Base-by-base conservation (phyloP, 768 basidiomycete species). In the Rhizopogon vinicolor region DNA sequence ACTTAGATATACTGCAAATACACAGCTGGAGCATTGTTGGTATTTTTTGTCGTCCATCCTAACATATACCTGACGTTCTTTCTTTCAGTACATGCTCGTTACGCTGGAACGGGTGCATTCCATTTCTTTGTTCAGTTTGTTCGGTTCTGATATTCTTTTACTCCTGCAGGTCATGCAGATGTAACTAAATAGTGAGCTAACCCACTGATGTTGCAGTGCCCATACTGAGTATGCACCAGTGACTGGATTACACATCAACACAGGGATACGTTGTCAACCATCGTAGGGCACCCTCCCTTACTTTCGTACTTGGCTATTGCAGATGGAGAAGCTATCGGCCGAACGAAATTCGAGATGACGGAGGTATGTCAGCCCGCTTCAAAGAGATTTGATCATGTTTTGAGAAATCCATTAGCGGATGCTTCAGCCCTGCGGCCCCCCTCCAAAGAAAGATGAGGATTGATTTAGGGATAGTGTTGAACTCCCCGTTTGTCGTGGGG, bases 191-290 rank as follows among this genome's bases (percentile, higher is more conserved):
- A 88, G 96, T 97, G 64, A 59, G 92, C 75, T 40, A 25, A 22
- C 16, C 13, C 9, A 41, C 51, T n/a, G n/a, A 25, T 42, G 31
- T 59, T 44, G 35, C 33, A 41, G 41, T 46, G 49, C 46, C 54
- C 10, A 61, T 61, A 59, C 65, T 61, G 18, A 40, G 33, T 55
- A 51, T 5, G 2, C 65, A 7, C 18, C 31, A 98, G 96, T 72
- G 96, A 98, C 67, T 98, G 96, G 96, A 72, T 96, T 44, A 97
- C 93, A 7, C 93, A 98, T 72, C 96, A 98, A 66, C 95, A 98
- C 74, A 86, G 96, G 41, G 96, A 98, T 69, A 95, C 93, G n/a
- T 75, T 92, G 58, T 76, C 95, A 22, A 89, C 95, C 8, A 94
- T 98, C 59, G 85, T 94, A 44, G 93, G 96, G 2, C 97, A 99